phyloP scores from a whole-genome alignment of 805 yeast species.

The Candida chilensis region DNA sequence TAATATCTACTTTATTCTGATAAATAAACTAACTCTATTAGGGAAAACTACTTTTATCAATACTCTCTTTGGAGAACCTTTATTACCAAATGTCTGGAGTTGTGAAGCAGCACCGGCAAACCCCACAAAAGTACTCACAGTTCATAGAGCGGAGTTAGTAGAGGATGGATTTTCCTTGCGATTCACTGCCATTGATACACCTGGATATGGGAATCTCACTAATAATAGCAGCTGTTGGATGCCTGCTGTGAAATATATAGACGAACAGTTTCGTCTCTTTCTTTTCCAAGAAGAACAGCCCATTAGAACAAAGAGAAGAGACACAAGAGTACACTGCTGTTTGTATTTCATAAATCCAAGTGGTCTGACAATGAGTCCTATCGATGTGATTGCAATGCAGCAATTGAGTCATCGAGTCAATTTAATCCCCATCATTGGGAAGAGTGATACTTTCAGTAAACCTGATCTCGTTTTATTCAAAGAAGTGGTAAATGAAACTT shows the following conservation, averaged over 20 bases:
- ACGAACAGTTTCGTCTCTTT: conserved; percentile 66
- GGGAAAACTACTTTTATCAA: conserved; percentile 77
- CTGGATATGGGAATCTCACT: conserved; percentile 66
- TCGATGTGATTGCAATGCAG: conserved; percentile 69
- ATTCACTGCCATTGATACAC: conserved; percentile 62
- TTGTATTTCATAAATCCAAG: conserved; percentile 73
- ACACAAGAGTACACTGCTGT: conserved; percentile 77
- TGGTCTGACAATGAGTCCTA: conserved; percentile 47
- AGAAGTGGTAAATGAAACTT: conserved; percentile 35
- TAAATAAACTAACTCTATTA: too few species aligned
- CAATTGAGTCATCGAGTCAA: conserved; percentile 65
- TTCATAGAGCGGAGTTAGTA: too few species aligned
- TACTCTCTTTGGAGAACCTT: conserved; percentile 56
- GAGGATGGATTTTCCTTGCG: conserved; percentile 53
- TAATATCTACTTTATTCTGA: too few species aligned
- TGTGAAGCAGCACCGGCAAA: too few species aligned
- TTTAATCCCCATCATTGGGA: conserved; percentile 73
- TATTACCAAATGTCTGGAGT: conserved; percentile 25
- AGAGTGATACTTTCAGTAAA: conserved; percentile 65
- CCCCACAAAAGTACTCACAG: conserved; percentile 20
- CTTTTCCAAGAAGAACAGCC: conserved; percentile 79
- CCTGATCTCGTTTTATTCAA: conserved; percentile 49
- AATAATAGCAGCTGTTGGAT: conserved; percentile 62
- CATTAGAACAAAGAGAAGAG: conserved; percentile 38
- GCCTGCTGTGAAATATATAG: conserved; percentile 65